Evolutionary conservation across 2,329 filamentous ascomycete genomes (phyloP).

Genomic region (Colletotrichum karsti): DNA sequence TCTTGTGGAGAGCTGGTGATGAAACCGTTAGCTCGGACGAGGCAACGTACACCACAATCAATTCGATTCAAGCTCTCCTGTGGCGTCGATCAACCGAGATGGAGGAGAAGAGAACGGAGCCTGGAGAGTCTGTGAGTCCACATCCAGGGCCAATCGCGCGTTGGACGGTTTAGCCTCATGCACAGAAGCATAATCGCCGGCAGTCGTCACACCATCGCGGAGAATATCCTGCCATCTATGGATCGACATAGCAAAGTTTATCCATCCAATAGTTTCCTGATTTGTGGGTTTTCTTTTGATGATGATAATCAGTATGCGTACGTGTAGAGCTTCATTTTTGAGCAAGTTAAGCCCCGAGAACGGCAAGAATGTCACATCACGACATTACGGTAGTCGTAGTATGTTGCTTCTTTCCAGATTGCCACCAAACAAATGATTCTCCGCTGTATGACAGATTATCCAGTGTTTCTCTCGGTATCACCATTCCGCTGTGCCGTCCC

Average conservation of each 20-base stretch:
- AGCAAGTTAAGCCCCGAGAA: neutral
- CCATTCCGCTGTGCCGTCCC: neutral
- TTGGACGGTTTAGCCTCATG: neutral
- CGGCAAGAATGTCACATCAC: neutral
- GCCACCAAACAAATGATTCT: neutral
- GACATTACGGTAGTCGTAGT: neutral
- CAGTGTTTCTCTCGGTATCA: neutral
- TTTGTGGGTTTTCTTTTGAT: conserved; percentile 5
- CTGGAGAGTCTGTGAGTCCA: neutral
- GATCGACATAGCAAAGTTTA: conserved; percentile 12
- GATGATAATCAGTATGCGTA: neutral
- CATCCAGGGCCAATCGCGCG: neutral
- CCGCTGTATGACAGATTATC: neutral
- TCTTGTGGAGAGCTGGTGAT: conserved; percentile 2
- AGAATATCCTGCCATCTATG: neutral
- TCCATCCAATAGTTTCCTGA: conserved; percentile 8
- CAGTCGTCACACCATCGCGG: neutral
- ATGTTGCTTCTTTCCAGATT: neutral
- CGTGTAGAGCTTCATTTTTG: neutral
- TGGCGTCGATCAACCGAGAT: conserved; percentile 16
- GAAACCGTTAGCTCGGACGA: conserved; percentile 18
- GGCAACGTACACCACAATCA: conserved; percentile 21
- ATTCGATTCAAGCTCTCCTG: conserved; percentile 9
- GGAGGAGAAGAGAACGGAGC: neutral
- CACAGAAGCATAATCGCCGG: conserved; percentile 15